Conservation (phyloP, 768 basidiomycete species). For the Suillus bovinus region DNA sequence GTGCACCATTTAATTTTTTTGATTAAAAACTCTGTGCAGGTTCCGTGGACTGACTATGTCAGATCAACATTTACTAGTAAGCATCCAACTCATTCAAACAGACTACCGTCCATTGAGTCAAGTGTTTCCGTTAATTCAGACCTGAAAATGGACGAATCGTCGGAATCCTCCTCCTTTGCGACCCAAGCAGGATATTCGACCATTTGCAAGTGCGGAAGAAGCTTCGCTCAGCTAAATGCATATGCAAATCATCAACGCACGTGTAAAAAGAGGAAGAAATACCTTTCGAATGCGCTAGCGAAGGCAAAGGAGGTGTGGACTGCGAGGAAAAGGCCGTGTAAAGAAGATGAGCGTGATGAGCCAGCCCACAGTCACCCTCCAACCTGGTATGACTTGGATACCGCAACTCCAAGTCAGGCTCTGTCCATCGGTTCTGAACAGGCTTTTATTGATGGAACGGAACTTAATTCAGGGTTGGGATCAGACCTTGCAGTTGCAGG, state of each 20-base stretch:
- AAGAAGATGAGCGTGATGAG: background rate
- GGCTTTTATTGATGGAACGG: background rate
- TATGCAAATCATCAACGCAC: slow-evolving; percentile 1
- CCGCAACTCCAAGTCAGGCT: background rate
- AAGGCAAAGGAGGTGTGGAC: slow-evolving; percentile 8
- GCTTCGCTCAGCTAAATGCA: slow-evolving; percentile 1
- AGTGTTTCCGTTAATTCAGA: background rate
- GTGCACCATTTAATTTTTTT: background rate
- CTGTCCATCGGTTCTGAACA: background rate
- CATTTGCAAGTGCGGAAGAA: slow-evolving; percentile 5
- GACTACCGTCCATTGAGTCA: background rate
- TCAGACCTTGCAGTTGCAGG: background rate
- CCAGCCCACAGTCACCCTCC: background rate
- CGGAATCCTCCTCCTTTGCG: background rate
- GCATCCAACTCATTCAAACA: background rate
- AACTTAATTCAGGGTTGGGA: background rate
- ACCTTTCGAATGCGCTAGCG: slow-evolving; percentile 5
- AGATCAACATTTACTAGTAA: background rate
- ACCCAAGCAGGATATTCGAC: background rate
- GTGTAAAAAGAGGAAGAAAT: slow-evolving; percentile 10
- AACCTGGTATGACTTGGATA: background rate
- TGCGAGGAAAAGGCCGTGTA: background rate
- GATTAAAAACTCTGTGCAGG: background rate
- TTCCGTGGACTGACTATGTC: too few species aligned
- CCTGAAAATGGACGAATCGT: background rate